phyloP scores from a whole-genome alignment of 345 rosid species.

The Dovyalis caffra region DNA sequence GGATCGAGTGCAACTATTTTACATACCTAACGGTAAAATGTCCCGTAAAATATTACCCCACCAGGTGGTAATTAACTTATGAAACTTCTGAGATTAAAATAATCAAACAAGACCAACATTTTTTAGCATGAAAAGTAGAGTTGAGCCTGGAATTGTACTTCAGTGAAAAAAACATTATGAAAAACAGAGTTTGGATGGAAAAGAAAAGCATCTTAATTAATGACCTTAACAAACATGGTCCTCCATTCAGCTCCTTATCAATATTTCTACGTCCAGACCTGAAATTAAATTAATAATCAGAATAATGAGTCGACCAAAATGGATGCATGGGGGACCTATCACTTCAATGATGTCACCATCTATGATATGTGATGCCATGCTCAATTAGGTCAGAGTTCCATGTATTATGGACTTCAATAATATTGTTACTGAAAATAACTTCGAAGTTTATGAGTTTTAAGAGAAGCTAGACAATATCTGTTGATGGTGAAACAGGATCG shows the following conservation, averaged over 20 bases:
- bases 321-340: constrained; percentile 21
- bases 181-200: too few species aligned
- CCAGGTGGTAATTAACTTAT: neutral
- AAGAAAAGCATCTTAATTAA: neutral
- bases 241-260: neutral
- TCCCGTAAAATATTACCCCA: neutral
- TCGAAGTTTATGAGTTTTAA: neutral
- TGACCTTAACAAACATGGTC: neutral
- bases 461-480: neutral
- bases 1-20: too few species aligned
- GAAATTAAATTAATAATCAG: neutral
- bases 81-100: too few species aligned
- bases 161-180: too few species aligned
- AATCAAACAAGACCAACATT: neutral
- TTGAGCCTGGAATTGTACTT: neutral
- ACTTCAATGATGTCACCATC: constrained; percentile 3
- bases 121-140: neutral
- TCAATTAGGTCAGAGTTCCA: neutral
- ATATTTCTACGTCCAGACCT: neutral
- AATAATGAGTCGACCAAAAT: constrained; percentile 10
- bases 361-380: constrained; percentile 7
- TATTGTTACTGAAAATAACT: neutral
- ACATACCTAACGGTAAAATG: neutral
- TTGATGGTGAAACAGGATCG: neutral
- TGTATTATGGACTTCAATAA: neutral